phyloP scores from a whole-genome alignment of 2,329 filamentous ascomycete species.

The Hypoxylon sp. region DNA sequence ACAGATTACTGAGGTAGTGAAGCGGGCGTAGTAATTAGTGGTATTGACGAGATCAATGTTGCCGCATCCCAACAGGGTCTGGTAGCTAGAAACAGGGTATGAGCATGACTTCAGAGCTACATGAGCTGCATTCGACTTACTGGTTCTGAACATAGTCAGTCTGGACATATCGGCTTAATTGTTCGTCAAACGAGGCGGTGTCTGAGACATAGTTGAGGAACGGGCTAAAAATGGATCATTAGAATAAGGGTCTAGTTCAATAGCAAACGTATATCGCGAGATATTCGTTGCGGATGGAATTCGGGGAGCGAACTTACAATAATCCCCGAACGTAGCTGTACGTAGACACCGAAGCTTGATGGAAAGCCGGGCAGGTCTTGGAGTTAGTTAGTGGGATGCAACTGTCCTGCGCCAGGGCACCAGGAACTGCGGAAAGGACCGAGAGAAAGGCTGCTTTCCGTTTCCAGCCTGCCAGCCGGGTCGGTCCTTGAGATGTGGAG shows the following conservation, averaged over 20 bases:
- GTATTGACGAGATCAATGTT: constrained; percentile 80
- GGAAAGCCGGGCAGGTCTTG: constrained; percentile 49
- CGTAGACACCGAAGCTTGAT: constrained; percentile 49
- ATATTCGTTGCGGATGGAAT: constrained; percentile 19
- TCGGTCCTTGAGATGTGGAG: constrained; percentile 16
- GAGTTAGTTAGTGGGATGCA: constrained; percentile 50
- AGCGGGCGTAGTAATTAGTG: constrained; percentile 86
- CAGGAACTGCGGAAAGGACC: constrained; percentile 35
- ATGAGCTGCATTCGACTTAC: constrained; percentile 58
- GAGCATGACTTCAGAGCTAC: constrained; percentile 17
- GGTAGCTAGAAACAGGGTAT: constrained; percentile 68
- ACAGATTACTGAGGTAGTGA: constrained; percentile 90
- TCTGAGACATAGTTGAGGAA: constrained; percentile 86
- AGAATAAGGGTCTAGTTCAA: constrained; percentile 10
- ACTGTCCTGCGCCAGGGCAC: constrained; percentile 37
- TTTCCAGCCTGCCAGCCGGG: constrained; percentile 25
- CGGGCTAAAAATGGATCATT: constrained; percentile 62
- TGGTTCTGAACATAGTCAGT: constrained; percentile 78
- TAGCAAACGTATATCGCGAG: background rate
- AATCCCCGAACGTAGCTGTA: constrained; percentile 41
- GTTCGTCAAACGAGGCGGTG: constrained; percentile 76
- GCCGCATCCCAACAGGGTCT: constrained; percentile 80
- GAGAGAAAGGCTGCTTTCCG: constrained; percentile 32
- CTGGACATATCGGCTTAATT: constrained; percentile 75
- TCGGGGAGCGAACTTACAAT: constrained; percentile 38